Evolutionary conservation across 2,329 filamentous ascomycete genomes (phyloP).

Genomic region (Xylariaceae sp.): DNA sequence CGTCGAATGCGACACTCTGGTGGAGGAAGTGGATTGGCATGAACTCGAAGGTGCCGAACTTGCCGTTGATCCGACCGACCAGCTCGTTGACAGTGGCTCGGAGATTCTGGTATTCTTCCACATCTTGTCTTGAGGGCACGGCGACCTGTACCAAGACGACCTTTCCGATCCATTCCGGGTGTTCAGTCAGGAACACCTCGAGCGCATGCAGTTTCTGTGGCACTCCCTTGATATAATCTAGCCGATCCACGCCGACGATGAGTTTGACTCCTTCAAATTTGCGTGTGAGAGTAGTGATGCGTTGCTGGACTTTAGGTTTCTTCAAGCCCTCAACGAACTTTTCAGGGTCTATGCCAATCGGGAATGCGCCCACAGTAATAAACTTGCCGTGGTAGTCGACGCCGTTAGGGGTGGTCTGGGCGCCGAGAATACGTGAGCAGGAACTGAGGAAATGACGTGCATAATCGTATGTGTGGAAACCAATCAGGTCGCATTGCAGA

Average conservation of each 20-base stretch:
- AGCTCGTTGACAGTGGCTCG: conserved; percentile 94
- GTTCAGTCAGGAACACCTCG: conserved; percentile 93
- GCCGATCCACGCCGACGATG: conserved; percentile 91
- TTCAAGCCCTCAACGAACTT: conserved; percentile 89
- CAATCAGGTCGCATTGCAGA: conserved; percentile 89
- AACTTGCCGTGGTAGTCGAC: conserved; percentile 87
- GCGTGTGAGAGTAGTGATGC: conserved; percentile 76
- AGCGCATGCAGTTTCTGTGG: conserved; percentile 95
- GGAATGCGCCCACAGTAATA: conserved; percentile 90
- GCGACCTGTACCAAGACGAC: conserved; percentile 95
- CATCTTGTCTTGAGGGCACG: conserved; percentile 89
- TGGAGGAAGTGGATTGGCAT: conserved; percentile 99
- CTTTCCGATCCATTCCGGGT: conserved; percentile 97
- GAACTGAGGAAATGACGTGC: conserved; percentile 96
- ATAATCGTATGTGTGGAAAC: conserved; percentile 98
- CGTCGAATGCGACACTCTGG: conserved; percentile 91
- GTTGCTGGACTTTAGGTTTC: conserved; percentile 80
- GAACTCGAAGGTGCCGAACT: conserved; percentile 95
- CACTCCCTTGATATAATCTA: conserved; percentile 98
- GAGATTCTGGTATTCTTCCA: conserved; percentile 96
- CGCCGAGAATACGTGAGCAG: conserved; percentile 86
- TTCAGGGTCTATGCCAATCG: conserved; percentile 95
- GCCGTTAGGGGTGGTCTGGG: conserved; percentile 83
- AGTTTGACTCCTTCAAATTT: conserved; percentile 96
- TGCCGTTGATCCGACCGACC: conserved; percentile 93